Evolutionary conservation across 768 basidiomycete genomes (phyloP).

Genomic region (Candolleomyces eurysporus): DNA sequence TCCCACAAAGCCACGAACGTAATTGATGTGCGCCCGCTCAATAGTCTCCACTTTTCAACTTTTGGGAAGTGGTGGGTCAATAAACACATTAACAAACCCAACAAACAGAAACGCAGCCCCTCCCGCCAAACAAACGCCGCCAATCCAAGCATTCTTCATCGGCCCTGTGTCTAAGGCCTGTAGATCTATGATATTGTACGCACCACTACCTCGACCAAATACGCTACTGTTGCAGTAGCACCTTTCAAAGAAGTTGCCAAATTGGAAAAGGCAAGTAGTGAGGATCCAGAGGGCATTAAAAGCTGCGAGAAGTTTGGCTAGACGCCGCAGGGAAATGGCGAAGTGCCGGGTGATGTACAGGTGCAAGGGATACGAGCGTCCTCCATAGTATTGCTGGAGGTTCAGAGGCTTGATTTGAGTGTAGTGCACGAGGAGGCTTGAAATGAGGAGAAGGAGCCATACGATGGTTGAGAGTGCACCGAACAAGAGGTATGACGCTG

Average conservation of each 20-base stretch:
- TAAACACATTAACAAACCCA: no score
- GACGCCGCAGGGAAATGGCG: constrained; percentile 26
- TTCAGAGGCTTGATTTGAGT: background rate
- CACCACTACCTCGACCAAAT: no score
- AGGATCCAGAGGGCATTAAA: constrained; percentile 32
- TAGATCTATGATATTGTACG: no score
- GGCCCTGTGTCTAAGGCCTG: no score
- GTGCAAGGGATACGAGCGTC: background rate
- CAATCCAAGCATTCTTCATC: no score
- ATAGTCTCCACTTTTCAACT: no score
- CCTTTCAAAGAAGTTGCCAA: constrained; percentile 28
- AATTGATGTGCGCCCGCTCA: no score
- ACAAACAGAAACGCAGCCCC: no score
- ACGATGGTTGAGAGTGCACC: constrained; percentile 28
- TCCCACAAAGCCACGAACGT: no score
- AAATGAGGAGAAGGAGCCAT: constrained; percentile 28
- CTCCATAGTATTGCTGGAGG: background rate
- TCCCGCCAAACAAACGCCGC: no score
- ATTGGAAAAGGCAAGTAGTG: constrained; percentile 27
- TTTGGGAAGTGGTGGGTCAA: no score
- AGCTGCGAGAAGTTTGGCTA: constrained; percentile 27
- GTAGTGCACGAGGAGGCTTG: constrained; percentile 27
- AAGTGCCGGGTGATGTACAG: constrained; percentile 11
- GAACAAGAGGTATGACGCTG: constrained; percentile 29
- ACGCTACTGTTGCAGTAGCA: constrained; percentile 28